Conservation (phyloP, 495 filamentous ascomycete species). For the Podospora pseudocomata region DNA sequence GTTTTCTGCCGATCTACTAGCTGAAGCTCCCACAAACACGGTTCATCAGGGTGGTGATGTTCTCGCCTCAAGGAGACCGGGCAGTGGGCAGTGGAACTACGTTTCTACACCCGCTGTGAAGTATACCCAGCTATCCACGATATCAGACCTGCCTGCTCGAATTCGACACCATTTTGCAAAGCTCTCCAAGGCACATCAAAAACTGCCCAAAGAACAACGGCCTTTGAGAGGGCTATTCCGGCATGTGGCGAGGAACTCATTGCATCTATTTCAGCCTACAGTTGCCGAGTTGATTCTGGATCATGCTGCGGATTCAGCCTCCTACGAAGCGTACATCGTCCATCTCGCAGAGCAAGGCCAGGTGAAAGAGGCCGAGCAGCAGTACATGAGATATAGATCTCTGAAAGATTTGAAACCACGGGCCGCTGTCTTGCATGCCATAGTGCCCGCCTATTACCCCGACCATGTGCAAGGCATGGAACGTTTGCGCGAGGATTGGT, state of each 20-base stretch:
- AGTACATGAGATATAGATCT: slow-evolving; percentile 38
- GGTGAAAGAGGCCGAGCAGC: slow-evolving; percentile 24
- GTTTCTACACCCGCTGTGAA: neutral
- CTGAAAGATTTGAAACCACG: slow-evolving; percentile 22
- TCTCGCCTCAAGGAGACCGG: neutral
- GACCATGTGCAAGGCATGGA: slow-evolving; percentile 44
- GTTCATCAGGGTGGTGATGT: neutral
- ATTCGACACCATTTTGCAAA: neutral
- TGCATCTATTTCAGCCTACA: slow-evolving; percentile 16
- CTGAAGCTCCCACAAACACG: neutral
- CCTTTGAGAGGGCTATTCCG: slow-evolving; percentile 18
- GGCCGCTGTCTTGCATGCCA: slow-evolving; percentile 15
- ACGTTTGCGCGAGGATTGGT: slow-evolving; percentile 54
- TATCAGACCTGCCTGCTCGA: neutral
- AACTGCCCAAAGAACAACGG: slow-evolving; percentile 1
- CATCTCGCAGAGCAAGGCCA: slow-evolving; percentile 16
- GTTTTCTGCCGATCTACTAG: neutral
- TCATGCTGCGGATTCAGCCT: slow-evolving; percentile 23
- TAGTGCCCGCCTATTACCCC: slow-evolving; percentile 37
- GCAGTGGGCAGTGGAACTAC: neutral
- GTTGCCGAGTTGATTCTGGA: slow-evolving; percentile 29
- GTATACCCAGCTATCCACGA: neutral
- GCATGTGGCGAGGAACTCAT: slow-evolving; percentile 17
- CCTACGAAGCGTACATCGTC: slow-evolving; percentile 33
- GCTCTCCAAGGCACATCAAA: neutral